phyloP scores from a whole-genome alignment of 2,329 filamentous ascomycete genomes.

The Huntiella bhutanensis region DNA sequence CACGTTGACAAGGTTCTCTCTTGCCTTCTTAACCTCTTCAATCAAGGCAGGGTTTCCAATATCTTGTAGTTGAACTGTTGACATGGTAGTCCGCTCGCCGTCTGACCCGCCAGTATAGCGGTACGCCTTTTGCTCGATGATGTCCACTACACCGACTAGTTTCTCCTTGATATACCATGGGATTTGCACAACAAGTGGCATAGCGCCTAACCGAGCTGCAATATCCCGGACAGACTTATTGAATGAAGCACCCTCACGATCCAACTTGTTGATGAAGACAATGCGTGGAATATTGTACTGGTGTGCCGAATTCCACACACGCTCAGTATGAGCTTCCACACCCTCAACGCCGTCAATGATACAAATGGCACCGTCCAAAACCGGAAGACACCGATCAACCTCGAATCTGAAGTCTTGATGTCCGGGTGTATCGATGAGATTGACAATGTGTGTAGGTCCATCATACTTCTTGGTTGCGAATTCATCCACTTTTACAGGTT shows the following conservation, averaged over 20 bases:
- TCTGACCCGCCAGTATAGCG: slow-evolving; percentile 36
- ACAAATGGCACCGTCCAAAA: slow-evolving; percentile 80
- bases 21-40: slow-evolving; percentile 52
- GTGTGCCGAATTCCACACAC: slow-evolving; percentile 84
- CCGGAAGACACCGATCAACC: slow-evolving; percentile 72
- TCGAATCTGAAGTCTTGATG: slow-evolving; percentile 97
- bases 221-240: slow-evolving; percentile 72
- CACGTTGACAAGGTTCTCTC: slow-evolving; percentile 60
- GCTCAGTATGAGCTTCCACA: slow-evolving; percentile 91
- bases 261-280: slow-evolving; percentile 61
- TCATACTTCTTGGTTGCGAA: slow-evolving; percentile 20
- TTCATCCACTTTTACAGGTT: slow-evolving; percentile 19
- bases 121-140: slow-evolving; percentile 55
- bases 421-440: slow-evolving; percentile 88
- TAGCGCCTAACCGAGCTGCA: slow-evolving; percentile 57
- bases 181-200: slow-evolving; percentile 84
- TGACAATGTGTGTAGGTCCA: slow-evolving; percentile 38
- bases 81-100: slow-evolving; percentile 25
- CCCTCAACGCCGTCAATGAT: slow-evolving; percentile 84
- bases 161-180: slow-evolving; percentile 78
- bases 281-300: slow-evolving; percentile 69
- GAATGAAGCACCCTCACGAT: slow-evolving; percentile 63
- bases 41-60: slow-evolving; percentile 14
- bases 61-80: slow-evolving; percentile 14
- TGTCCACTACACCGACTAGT: slow-evolving; percentile 71